Base-by-base conservation (phyloP, 1,284 basidiomycete species). In the Ganoderma lingzhi region DNA sequence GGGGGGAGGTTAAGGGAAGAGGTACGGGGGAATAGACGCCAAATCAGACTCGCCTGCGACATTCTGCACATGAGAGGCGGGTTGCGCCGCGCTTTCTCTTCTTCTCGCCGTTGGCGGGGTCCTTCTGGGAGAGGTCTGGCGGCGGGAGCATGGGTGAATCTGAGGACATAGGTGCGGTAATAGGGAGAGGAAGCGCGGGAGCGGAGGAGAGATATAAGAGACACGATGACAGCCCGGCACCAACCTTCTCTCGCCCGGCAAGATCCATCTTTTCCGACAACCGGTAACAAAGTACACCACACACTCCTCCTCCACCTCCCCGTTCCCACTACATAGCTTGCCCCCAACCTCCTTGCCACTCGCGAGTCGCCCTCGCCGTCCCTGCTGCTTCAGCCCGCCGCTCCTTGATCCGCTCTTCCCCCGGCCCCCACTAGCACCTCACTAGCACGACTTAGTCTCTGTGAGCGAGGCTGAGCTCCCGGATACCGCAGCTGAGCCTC, bases 11-110 rank as follows among this genome's bases (percentile, higher is more conserved):
- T 61, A 44, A 42, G 59, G 39, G 39, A 39, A 35, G 28, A 19
- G 60, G 63, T 59, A 62, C n/a, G 63, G 68, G 59, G 60, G 64
- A 53, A 35, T 59, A 55, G 63, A 69, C 60, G 67, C 67, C 42
- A 63, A 14, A 55, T 37, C 19, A 62, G 56, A 72, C 78, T 63
- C 73, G 88, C 90, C 92, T 86, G 79, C 92, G 85, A 77, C 92
- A 93, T 74, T 93, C 92, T 30, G 92, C 92, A 75, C 91, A 93
- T 6, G 90, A 92, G 55, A 93, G 84, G 61, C 92, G 86, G 3
- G 89, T 92, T 14, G 92, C 91, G 56, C 92, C 92, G 72, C 93
- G 91, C 78, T 91, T 86, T 61, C 90, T 86, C 79, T 92, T 93
- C 82, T 91, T 91, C 30, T 83, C 76, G 17, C 84, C 81, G 66